These are phyloP conservation scores for Thelonectria olida DNA, from an alignment of 2,329 filamentous ascomycete species.

Conservation along the genomic window DNA sequence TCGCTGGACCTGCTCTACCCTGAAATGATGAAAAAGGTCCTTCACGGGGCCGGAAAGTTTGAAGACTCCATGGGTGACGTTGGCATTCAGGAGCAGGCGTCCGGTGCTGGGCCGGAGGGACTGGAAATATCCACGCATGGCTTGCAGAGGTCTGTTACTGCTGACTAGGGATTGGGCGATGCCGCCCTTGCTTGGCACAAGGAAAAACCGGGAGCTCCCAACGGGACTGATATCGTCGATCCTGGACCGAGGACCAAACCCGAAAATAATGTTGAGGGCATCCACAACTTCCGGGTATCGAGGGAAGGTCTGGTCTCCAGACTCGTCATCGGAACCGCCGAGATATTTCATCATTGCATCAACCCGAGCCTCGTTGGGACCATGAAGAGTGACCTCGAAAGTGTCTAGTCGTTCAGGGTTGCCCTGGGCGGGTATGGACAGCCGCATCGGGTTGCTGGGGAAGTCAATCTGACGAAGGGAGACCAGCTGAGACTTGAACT, in stretches of 20 bases:
- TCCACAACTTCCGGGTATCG: constrained; percentile 59
- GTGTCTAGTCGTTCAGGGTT: constrained; percentile 43
- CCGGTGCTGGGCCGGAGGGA: constrained; percentile 64
- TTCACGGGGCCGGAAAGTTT: constrained; percentile 49
- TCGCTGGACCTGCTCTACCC: constrained; percentile 21
- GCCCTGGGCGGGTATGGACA: constrained; percentile 47
- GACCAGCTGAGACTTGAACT: constrained; percentile 61
- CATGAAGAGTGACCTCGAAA: constrained; percentile 54
- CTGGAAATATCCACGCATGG: constrained; percentile 65
- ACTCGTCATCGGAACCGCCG: constrained; percentile 47
- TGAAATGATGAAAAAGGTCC: constrained; percentile 44
- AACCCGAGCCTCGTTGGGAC: constrained; percentile 50
- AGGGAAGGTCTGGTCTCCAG: constrained; percentile 53
- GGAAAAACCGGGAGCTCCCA: constrained; percentile 60
- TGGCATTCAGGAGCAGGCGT: constrained; percentile 63
- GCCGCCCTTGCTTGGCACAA: constrained; percentile 43
- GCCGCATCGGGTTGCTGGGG: constrained; percentile 42
- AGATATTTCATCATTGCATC: constrained; percentile 56
- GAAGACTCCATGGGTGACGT: constrained; percentile 65
- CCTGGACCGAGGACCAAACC: constrained; percentile 52
- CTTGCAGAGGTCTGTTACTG: constrained; percentile 45
- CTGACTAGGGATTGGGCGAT: constrained; percentile 39
- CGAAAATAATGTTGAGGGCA: constrained; percentile 62
- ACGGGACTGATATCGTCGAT: constrained; percentile 49
- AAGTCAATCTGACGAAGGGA: constrained; percentile 50